Evolutionary conservation across 2,329 filamentous ascomycete genomes (phyloP).

Genomic region (Fusarium albosuccineum): DNA sequence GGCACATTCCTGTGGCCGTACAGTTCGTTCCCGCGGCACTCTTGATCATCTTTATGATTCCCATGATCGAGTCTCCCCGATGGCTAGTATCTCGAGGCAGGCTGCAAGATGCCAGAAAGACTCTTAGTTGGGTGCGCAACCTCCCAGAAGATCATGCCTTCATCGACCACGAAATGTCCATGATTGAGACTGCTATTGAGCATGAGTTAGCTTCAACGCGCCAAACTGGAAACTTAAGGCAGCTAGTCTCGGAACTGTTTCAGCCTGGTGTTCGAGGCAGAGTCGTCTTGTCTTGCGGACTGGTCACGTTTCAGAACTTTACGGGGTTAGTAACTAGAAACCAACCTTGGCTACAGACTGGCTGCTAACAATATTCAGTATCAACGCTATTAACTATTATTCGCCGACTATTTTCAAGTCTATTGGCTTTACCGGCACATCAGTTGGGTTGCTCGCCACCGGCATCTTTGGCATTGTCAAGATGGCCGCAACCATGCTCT

Average conservation of each 20-base stretch:
- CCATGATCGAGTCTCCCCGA: too few species aligned
- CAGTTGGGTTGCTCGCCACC: conserved; percentile 49
- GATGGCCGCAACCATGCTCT: conserved; percentile 36
- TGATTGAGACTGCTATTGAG: conserved; percentile 61
- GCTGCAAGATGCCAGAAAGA: too few species aligned
- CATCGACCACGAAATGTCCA: conserved; percentile 39
- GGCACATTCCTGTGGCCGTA: conserved; percentile 57
- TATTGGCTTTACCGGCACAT: conserved; percentile 27
- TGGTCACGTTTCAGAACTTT: conserved; percentile 23
- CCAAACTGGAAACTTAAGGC: conserved; percentile 18
- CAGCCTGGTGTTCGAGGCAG: conserved; percentile 33
- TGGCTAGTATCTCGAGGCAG: too few species aligned
- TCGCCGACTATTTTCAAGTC: conserved; percentile 26
- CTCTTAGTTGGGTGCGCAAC: conserved; percentile 35
- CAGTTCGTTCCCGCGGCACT: conserved; percentile 45
- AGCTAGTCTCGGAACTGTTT: conserved; percentile 35
- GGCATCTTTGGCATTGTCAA: conserved; percentile 55
- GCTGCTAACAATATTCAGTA: neutral
- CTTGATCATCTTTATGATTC: conserved; percentile 42
- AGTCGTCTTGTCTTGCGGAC: conserved; percentile 53
- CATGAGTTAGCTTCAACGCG: conserved; percentile 59
- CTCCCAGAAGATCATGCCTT: conserved; percentile 41
- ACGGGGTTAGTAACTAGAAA: conserved; percentile 19
- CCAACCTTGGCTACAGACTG: too few species aligned
- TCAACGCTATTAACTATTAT: conserved; percentile 22